Percentiles rank a stretch among this genome's conserved stretches.
These are phyloP conservation scores for Noccaea bulbosa DNA, from an alignment of 345 rosid species.

Conservation along the genomic window DNA sequence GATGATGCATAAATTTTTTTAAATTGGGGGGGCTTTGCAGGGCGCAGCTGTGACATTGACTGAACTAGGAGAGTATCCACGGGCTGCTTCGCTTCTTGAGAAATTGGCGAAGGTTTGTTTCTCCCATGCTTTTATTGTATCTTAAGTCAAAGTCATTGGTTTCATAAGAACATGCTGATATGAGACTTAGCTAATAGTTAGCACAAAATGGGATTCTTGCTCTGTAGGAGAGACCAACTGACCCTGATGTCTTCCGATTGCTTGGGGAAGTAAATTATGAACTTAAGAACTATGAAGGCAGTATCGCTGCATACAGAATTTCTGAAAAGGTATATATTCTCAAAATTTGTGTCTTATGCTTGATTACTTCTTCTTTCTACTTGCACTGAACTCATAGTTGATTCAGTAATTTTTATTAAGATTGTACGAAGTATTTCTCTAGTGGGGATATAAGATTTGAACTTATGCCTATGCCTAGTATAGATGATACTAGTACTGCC, in stretches of 20 bases:
- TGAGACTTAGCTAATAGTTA: conserved; percentile 32
- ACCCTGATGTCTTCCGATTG: conserved; percentile 84
- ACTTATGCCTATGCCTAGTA: background rate
- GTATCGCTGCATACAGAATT: conserved; percentile 74
- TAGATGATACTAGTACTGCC: background rate
- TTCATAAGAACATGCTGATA: conserved; percentile 23
- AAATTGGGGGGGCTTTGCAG: conserved; percentile 55
- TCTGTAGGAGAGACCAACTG: conserved; percentile 74
- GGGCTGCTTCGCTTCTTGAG: conserved; percentile 69
- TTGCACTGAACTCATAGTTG: conserved; percentile 3
- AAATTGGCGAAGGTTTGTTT: conserved; percentile 76
- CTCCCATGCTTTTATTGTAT: background rate
- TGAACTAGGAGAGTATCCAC: conserved; percentile 79
- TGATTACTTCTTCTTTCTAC: background rate
- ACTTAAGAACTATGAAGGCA: conserved; percentile 88
- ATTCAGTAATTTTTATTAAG: background rate
- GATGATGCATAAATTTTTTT: conserved; percentile 26
- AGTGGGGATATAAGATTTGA: conserved; percentile 8
- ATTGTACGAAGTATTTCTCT: background rate
- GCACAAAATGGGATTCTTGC: conserved; percentile 32
- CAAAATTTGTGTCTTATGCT: background rate
- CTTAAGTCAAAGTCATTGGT: conserved; percentile 26
- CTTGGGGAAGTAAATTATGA: conserved; percentile 91
- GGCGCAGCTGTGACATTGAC: conserved; percentile 87
- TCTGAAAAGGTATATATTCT: conserved; percentile 58